Conservation (phyloP, 805 yeast genomes). For the Wickerhamiella kazuoi region DNA sequence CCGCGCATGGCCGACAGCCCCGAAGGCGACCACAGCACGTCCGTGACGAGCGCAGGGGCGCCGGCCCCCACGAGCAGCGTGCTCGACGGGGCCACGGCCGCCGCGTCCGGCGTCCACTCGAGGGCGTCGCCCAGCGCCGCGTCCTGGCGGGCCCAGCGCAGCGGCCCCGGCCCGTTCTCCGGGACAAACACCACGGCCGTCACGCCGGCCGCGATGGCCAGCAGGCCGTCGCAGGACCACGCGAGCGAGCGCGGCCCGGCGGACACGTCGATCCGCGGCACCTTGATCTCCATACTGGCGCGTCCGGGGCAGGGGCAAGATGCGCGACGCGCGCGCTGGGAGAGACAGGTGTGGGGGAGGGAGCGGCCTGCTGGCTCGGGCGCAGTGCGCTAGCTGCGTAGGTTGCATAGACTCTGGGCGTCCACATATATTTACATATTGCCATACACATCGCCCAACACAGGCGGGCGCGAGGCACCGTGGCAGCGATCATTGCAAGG, state of each 20-base stretch:
- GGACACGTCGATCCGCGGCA: constrained; percentile 4
- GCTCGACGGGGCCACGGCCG: background rate
- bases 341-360: too few relatives aligned
- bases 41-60: background rate
- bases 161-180: background rate
- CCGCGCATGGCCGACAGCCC: background rate
- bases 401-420: too few relatives aligned
- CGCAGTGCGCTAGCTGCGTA: too few relatives aligned
- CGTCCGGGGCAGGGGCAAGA: too few relatives aligned
- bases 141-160: background rate
- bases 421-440: too few relatives aligned
- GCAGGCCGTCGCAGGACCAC: constrained; percentile 4
- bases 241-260: background rate
- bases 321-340: too few relatives aligned
- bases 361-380: too few relatives aligned
- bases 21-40: constrained; percentile 4
- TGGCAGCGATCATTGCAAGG: too few relatives aligned
- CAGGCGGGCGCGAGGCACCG: too few relatives aligned
- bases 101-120: background rate
- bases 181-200: constrained; percentile 1
- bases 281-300: constrained; percentile 4
- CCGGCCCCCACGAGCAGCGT: background rate
- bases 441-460: too few relatives aligned
- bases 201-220: constrained; percentile 1
- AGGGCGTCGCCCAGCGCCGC: background rate